Evolutionary conservation across 2,329 filamentous ascomycete species (phyloP), one percentile per base, ranked within the genome.

Genomic region (Gyromitra esculenta): DNA sequence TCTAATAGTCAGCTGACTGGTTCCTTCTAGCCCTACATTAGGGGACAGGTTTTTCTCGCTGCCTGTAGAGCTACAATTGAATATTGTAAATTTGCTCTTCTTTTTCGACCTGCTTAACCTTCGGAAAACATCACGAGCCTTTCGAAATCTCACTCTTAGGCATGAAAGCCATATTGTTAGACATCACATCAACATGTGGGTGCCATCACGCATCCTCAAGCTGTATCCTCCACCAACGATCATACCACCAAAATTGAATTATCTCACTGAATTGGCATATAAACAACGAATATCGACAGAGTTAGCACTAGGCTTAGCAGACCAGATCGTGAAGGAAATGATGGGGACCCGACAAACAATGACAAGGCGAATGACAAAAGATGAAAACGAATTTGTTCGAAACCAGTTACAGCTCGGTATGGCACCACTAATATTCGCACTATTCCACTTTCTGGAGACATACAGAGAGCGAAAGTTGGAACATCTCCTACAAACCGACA

Each of bases 271-370:
- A n/a, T 54, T 79, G 9, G 68, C 77, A 45, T 76, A 73, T 48
- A 77, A 76, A 39, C 78, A 79, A 31, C 56, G 56, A 35, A 62
- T 79, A 66, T 77, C 77, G 7, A 68, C 68, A 31, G 62, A 78
- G 39, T 52, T 79, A 50, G 75, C 77, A 5, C 39, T 63, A 13
- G 59, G 64, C 6, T 69, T 79, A 18, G 78, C 77, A 59, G 68
- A 76, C n/a, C 78, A 79, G 37, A 60, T 79, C n/a, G 66, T 79
- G 35, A 79, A 79, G 57, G 78, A 79, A 37, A 79, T 79, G 78
- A 72, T 78, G 60, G 75, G 66, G 4, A 70, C 60, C 25, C 48
- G 74, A 4, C 74, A 78, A 52, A 59, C 62, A 59, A 57, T 39
- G n/a, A 56, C 64, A 54, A 67, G 65, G 35, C 41, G 56, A 18